Conservation (phyloP, 768 basidiomycete species). For the Cystobasidium tubakii region DNA sequence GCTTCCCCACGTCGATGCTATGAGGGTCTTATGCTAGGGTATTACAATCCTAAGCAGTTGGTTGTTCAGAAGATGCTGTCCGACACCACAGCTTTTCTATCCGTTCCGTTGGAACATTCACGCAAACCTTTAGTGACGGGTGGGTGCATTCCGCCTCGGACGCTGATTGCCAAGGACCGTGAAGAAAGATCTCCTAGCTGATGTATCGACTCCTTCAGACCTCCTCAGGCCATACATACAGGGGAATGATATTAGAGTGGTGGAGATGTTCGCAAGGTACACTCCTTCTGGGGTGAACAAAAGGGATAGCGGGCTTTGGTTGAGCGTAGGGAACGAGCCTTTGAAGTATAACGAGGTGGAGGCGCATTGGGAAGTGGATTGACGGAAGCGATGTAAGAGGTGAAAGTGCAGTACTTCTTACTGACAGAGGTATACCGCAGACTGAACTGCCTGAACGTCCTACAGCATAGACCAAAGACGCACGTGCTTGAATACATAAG, state of each 20-base stretch:
- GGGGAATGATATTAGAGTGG: background rate
- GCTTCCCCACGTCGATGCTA: constrained; percentile 25
- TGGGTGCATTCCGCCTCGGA: background rate
- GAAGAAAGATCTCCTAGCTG: too few species aligned
- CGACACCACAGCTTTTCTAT: constrained; percentile 3
- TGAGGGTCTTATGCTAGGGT: constrained; percentile 31
- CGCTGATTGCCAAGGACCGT: too few species aligned
- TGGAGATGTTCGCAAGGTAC: constrained; percentile 28
- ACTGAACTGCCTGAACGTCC: too few species aligned
- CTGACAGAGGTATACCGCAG: too few species aligned
- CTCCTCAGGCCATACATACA: constrained; percentile 13
- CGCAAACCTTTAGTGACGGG: constrained; percentile 29
- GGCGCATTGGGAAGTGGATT: background rate
- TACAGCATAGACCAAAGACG: too few species aligned
- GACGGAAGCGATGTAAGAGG: background rate
- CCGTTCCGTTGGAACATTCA: constrained; percentile 28
- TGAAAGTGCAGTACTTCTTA: too few species aligned
- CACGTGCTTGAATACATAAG: too few species aligned
- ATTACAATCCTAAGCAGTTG: background rate
- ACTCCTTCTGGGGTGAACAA: background rate
- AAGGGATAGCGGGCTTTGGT: background rate
- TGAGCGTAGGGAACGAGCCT: constrained; percentile 27
- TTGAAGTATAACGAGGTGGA: constrained; percentile 29
- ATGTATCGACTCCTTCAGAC: background rate
- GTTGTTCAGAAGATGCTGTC: background rate